Percentiles rank a stretch among this genome's conserved stretches.
Conservation (phyloP, 2,329 filamentous ascomycete genomes). For the Helotiales sp. region DNA sequence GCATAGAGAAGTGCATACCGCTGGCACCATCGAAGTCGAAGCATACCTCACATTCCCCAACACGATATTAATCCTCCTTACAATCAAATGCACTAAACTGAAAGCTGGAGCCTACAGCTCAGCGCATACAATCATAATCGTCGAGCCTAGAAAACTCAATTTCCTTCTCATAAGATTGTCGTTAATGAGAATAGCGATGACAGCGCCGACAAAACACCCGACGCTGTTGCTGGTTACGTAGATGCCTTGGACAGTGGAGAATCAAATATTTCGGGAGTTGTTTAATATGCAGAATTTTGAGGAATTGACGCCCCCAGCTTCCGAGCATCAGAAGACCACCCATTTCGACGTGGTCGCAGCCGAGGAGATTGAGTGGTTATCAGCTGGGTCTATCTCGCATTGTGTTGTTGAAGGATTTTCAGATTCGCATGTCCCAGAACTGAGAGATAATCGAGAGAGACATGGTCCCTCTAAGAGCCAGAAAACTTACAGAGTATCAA, state of each 20-base stretch:
- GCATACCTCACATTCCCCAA: conserved; percentile 58
- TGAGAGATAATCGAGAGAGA: neutral
- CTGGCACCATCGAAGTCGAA: conserved; percentile 50
- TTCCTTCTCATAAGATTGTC: conserved; percentile 61
- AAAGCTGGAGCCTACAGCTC: conserved; percentile 48
- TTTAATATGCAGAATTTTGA: conserved; percentile 54
- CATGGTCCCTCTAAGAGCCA: conserved; percentile 35
- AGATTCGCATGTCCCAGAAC: neutral
- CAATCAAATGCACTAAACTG: conserved; percentile 58
- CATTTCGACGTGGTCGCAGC: conserved; percentile 55
- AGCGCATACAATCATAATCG: conserved; percentile 63
- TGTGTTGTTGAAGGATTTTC: neutral
- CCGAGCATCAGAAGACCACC: conserved; percentile 50
- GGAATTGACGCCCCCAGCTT: conserved; percentile 59
- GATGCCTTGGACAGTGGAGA: conserved; percentile 49
- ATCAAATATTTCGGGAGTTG: conserved; percentile 32
- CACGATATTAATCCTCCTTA: conserved; percentile 55
- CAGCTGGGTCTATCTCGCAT: conserved; percentile 11
- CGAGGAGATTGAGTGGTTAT: conserved; percentile 44
- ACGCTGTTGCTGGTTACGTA: conserved; percentile 62
- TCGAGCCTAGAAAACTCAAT: conserved; percentile 61
- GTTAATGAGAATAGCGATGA: conserved; percentile 54
- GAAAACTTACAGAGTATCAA: conserved; percentile 68
- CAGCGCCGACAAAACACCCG: conserved; percentile 60
- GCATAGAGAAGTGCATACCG: no score